Evolutionary conservation across 2,329 filamentous ascomycete genomes (phyloP), one percentile per base, ranked within the genome.

Genomic region (Aureobasidium sp.): DNA sequence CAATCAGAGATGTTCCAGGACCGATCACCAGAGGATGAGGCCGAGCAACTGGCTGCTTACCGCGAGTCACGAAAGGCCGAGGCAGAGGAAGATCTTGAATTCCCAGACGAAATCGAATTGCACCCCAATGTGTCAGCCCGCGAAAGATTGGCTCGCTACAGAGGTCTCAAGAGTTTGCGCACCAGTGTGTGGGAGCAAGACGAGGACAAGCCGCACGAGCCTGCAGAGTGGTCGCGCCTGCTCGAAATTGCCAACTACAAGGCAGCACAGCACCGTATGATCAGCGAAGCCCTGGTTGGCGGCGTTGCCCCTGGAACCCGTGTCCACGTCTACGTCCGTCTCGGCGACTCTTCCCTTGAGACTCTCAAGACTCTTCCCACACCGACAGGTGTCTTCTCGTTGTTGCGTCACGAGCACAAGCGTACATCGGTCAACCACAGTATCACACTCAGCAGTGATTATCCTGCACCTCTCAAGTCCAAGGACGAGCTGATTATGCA

Each of bases 91-190:
- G 94, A 99, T 73, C 84, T 89, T 59, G 93, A 97, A 73, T 99
- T 97, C 74, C 94, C 94, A 0, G 94, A 99, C 67, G 94, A 99
- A 74, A 94, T 99, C 62, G 95, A 99, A 74, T 79, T 99, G 59
- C 90, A 90, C 66, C 94, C 95, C 0, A 84, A 93, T 59, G 90
- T 95, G 3, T 81, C 90, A 48, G 94, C 94, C 0, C 81, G 90
- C 57, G 94, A 99, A 75, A 83, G 94, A 48, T 78, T 99, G 59
- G 85, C 88, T 9, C 85, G 90, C 63, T 99, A 97, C 76, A 83
- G 94, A 70, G 94, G 94, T 45, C 77, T 99, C 66, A 99, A 97
- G 81, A 96, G 89, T 72, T 75, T 97, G 64, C 86, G 90, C 66
- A 90, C 89, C 13, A 96, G 91, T 69, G 81, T 82, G 10, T 99